These are phyloP conservation scores for Ogataea hybrid DNA, from an alignment of 1,139 yeast genomes.

Conservation along the genomic window DNA sequence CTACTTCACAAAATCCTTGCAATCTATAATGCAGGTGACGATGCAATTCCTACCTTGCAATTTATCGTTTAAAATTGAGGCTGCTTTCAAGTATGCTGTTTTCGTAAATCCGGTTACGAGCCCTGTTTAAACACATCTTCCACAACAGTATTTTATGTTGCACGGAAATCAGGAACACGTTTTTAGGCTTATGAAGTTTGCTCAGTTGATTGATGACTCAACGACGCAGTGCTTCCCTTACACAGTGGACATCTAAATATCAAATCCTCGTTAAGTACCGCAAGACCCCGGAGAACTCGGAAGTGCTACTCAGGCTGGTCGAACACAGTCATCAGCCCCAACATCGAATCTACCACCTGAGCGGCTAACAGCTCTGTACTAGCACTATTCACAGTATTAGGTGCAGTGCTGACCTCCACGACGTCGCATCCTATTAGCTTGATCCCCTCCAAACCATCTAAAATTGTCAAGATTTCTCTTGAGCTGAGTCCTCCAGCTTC, in stretches of 20 bases:
- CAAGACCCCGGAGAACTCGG: too few relatives aligned
- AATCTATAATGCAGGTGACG: background rate
- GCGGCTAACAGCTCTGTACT: conserved; percentile 55
- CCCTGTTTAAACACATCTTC: background rate
- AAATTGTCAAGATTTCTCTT: conserved; percentile 46
- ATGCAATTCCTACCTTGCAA: background rate
- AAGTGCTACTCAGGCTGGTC: background rate
- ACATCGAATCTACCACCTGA: conserved; percentile 47
- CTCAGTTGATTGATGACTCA: background rate
- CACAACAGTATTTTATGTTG: too few relatives aligned
- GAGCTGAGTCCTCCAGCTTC: conserved; percentile 54
- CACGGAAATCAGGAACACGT: too few relatives aligned
- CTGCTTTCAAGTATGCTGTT: conserved; percentile 1
- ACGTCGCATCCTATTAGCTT: conserved; percentile 54
- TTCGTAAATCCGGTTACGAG: background rate
- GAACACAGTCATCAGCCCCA: conserved; percentile 42
- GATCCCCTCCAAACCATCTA: conserved; percentile 49
- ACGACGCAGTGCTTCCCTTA: too few relatives aligned
- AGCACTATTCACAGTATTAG: conserved; percentile 43
- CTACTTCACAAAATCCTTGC: background rate
- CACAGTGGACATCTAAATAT: too few relatives aligned
- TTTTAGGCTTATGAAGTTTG: background rate
- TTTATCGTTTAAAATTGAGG: conserved; percentile 3
- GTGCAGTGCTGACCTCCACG: conserved; percentile 59
- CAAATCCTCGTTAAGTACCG: too few relatives aligned